Evolutionary conservation across 2,329 filamentous ascomycete species (phyloP).

Genomic region (Geosmithia flava): DNA sequence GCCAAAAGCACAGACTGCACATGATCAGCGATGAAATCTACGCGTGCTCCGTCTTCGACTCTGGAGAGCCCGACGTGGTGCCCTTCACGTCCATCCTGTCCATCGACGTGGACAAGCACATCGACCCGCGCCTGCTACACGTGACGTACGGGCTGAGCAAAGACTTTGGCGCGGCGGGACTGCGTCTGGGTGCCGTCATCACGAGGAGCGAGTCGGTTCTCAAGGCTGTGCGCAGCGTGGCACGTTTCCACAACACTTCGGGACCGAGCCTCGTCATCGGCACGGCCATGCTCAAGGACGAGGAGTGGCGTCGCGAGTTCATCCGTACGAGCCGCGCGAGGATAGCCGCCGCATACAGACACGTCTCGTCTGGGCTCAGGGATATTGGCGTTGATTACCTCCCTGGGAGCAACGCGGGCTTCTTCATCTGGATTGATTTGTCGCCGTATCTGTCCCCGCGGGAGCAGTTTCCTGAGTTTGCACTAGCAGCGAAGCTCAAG

Average conservation of each 20-base stretch:
- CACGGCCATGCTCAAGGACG: slow-evolving; percentile 31
- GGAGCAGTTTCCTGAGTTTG: slow-evolving; percentile 25
- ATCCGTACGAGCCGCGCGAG: slow-evolving; percentile 23
- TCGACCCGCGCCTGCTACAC: slow-evolving; percentile 35
- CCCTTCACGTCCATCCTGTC: slow-evolving; percentile 37
- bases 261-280: slow-evolving; percentile 28
- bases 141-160: slow-evolving; percentile 32
- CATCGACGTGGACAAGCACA: slow-evolving; percentile 26
- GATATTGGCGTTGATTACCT: slow-evolving; percentile 29
- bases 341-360: slow-evolving; percentile 25
- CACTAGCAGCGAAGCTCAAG: slow-evolving; percentile 28
- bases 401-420: slow-evolving; percentile 37
- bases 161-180: slow-evolving; percentile 40
- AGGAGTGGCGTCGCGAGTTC: slow-evolving; percentile 29
- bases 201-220: slow-evolving; percentile 18
- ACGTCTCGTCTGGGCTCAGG: slow-evolving; percentile 22
- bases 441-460: slow-evolving; percentile 24
- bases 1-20: slow-evolving; percentile 34
- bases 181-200: slow-evolving; percentile 37
- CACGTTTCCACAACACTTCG: slow-evolving; percentile 34
- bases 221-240: slow-evolving; percentile 21
- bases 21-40: slow-evolving; percentile 48
- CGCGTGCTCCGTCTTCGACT: slow-evolving; percentile 34
- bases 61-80: slow-evolving; percentile 11
- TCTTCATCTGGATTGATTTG: slow-evolving; percentile 44